phyloP scores from a whole-genome alignment of 1,284 basidiomycete species.

The Porogramme epimiltina region DNA sequence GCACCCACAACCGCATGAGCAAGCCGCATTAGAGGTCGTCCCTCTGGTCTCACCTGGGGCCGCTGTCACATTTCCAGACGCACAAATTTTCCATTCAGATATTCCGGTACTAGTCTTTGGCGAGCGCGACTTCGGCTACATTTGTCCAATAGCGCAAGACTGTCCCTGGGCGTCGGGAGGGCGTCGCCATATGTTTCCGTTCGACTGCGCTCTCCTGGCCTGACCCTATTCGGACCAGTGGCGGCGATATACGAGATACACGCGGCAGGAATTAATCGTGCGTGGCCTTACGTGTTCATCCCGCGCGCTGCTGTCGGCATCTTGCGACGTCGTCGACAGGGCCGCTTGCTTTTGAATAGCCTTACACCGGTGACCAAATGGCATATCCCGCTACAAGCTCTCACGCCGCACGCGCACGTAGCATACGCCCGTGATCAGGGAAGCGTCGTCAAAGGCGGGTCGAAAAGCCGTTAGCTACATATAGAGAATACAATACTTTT shows the following conservation, averaged over 20 bases:
- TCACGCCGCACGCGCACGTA: background rate
- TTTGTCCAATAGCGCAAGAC: background rate
- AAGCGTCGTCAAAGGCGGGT: conserved; percentile 4
- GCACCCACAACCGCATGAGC: too few species aligned
- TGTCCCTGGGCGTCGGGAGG: too few species aligned
- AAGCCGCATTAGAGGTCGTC: too few species aligned
- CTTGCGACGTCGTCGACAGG: too few species aligned
- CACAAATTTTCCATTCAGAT: too few species aligned
- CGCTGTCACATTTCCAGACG: too few species aligned
- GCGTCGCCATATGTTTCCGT: conserved; percentile 1
- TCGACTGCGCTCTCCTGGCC: too few species aligned
- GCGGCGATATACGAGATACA: conserved; percentile 2
- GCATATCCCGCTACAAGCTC: background rate
- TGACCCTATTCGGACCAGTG: conserved; percentile 3
- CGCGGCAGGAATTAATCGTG: conserved; percentile 4
- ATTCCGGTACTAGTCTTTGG: too few species aligned
- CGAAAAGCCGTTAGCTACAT: conserved; percentile 12
- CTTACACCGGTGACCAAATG: conserved; percentile 8
- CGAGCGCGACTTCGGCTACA: too few species aligned
- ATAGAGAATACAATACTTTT: conserved; percentile 22
- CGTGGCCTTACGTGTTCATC: background rate
- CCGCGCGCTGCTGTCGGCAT: too few species aligned
- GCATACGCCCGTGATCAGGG: conserved; percentile 2
- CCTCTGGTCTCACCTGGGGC: too few species aligned
- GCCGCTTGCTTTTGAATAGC: background rate